Percentiles rank a stretch among this genome's conserved stretches.
Conservation (phyloP, 148 eudicot species). For the Drosera capensis region DNA sequence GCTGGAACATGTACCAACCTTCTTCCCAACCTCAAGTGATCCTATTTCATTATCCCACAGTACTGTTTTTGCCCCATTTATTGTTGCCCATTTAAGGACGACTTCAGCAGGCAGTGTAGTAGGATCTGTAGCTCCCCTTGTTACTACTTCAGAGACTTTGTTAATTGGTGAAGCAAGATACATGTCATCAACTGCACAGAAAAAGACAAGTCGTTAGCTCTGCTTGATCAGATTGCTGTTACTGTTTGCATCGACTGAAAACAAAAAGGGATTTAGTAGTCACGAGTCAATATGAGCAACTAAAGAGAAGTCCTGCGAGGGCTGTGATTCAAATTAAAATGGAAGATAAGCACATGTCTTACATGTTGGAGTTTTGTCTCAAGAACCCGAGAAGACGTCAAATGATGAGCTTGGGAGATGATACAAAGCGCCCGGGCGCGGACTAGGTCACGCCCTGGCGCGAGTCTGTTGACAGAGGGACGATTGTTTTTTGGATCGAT, state of each 20-base stretch:
- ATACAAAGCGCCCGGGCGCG: too few species aligned
- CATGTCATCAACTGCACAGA: constrained; percentile 85
- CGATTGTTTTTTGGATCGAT: too few species aligned
- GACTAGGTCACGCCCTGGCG: too few species aligned
- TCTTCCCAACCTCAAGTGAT: constrained; percentile 86
- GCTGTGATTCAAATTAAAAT: too few species aligned
- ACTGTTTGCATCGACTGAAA: neutral
- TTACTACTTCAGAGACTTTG: constrained; percentile 68
- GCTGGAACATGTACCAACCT: constrained; percentile 23
- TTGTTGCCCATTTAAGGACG: constrained; percentile 70
- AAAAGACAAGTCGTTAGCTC: neutral
- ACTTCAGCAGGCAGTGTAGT: constrained; percentile 72
- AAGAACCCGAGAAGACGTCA: too few species aligned
- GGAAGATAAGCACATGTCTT: too few species aligned
- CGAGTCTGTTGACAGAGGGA: too few species aligned
- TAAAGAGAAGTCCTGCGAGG: too few species aligned
- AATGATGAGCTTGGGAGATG: too few species aligned
- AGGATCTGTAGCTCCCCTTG: constrained; percentile 72
- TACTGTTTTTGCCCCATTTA: constrained; percentile 79
- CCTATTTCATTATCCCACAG: constrained; percentile 89
- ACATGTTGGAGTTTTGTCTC: too few species aligned
- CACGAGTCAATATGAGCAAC: too few species aligned
- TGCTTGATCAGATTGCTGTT: neutral
- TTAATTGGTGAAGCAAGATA: constrained; percentile 88
- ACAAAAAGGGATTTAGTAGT: too few species aligned